A percentile compares a stretch with the other conserved stretches of the same genome.
phyloP scores from a whole-genome alignment of 345 rosid genomes.

The Corchorus capsularis region DNA sequence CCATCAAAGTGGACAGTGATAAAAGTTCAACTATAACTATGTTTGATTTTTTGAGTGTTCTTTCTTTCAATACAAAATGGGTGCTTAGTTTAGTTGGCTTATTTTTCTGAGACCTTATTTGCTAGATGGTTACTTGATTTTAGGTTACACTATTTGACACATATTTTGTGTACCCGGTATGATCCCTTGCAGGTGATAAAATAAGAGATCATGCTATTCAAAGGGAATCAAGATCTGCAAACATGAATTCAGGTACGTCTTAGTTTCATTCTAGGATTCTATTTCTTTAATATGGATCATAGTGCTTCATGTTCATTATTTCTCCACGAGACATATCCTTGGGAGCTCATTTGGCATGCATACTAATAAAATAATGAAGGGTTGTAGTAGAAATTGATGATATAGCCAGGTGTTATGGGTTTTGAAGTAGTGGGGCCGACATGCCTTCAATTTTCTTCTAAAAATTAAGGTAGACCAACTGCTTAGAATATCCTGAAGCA shows the following conservation, averaged over 20 bases:
- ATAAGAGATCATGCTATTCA: too few relatives aligned
- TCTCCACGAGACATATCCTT: too few relatives aligned
- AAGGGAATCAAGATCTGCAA: too few relatives aligned
- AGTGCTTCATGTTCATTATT: too few relatives aligned
- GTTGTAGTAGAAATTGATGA: not conserved
- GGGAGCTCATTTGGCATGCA: slow-evolving; percentile 2
- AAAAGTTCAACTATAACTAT: too few relatives aligned
- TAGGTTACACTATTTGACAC: not conserved
- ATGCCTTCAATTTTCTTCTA: not conserved
- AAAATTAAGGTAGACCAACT: not conserved
- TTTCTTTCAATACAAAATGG: not conserved
- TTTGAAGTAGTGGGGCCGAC: not conserved
- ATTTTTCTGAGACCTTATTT: not conserved
- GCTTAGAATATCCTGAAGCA: not conserved
- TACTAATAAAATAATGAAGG: not conserved
- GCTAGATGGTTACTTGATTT: not conserved
- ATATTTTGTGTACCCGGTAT: not conserved
- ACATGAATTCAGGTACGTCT: too few relatives aligned
- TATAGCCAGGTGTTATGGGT: not conserved
- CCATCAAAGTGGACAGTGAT: too few relatives aligned
- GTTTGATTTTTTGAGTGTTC: not conserved
- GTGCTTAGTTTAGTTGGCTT: too few relatives aligned
- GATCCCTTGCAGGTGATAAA: too few relatives aligned
- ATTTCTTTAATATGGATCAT: too few relatives aligned
- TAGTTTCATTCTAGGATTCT: too few relatives aligned